Evolutionary conservation across 176 grass and related monocot species (phyloP).

Genomic region (Hordeum marinum): DNA sequence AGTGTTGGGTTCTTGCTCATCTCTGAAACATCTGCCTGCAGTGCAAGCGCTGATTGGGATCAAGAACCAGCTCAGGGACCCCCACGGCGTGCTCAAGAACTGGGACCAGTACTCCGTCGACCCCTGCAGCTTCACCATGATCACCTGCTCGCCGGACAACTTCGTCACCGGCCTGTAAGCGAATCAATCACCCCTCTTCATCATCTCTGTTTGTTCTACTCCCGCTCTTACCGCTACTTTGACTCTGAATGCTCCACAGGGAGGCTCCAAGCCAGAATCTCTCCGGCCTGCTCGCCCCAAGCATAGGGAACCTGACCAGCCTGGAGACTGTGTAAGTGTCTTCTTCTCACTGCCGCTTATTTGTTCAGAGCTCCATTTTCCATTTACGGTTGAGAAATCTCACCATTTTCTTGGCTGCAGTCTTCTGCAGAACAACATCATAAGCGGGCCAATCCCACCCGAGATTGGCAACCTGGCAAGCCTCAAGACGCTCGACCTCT

Average conservation of each 20-base stretch:
- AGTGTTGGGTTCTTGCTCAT: background rate
- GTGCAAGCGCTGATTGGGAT: conserved; percentile 84
- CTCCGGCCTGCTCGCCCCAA: conserved; percentile 69
- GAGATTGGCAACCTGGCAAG: conserved; percentile 72
- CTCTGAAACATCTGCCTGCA: background rate
- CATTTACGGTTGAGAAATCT: background rate
- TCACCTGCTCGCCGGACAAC: conserved; percentile 62
- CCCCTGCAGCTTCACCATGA: conserved; percentile 82
- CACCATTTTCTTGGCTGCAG: conserved; percentile 34
- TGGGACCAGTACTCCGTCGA: conserved; percentile 90
- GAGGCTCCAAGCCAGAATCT: conserved; percentile 66
- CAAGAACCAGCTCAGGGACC: conserved; percentile 77
- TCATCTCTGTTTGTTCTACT: too few relatives aligned
- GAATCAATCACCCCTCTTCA: background rate
- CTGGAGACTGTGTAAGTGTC: conserved; percentile 68
- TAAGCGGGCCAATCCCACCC: conserved; percentile 62
- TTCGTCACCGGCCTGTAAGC: conserved; percentile 65
- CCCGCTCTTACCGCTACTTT: background rate
- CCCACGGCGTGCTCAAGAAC: conserved; percentile 65
- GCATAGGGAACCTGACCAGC: conserved; percentile 75
- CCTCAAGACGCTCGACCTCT: conserved; percentile 86
- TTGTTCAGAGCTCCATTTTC: background rate
- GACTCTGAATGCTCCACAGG: conserved; percentile 35
- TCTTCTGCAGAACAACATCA: conserved; percentile 87
- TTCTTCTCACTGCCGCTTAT: background rate